Percentiles rank a stretch among this genome's conserved stretches.
Evolutionary conservation across 352 stramenopile species (phyloP).

Genomic region (Hyaloperonospora arabidopsidis): DNA sequence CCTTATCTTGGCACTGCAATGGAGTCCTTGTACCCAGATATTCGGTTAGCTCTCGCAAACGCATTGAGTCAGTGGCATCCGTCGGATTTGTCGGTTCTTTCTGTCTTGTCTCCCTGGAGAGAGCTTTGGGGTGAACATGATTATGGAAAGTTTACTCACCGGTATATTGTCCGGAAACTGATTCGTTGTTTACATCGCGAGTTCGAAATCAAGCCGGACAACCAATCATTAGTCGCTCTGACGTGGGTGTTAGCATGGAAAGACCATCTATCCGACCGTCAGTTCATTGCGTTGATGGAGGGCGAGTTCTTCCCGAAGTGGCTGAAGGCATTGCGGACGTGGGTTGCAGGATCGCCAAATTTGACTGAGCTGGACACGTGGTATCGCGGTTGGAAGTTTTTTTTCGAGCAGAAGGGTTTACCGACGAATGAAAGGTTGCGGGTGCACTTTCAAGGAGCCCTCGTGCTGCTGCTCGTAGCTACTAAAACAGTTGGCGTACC

Average conservation of each 20-base stretch:
- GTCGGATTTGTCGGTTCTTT: conserved; percentile 55
- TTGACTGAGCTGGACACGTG: conserved; percentile 68
- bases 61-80: conserved; percentile 78
- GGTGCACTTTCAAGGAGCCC: conserved; percentile 69
- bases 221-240: conserved; percentile 59
- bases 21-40: conserved; percentile 54
- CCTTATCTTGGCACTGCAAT: conserved; percentile 38
- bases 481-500: conserved; percentile 15
- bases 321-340: conserved; percentile 76
- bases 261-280: conserved; percentile 49
- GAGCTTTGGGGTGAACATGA: conserved; percentile 67
- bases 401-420: conserved; percentile 64
- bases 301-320: conserved; percentile 89
- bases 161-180: conserved; percentile 68
- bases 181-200: conserved; percentile 73
- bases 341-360: conserved; percentile 45
- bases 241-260: conserved; percentile 74
- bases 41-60: conserved; percentile 51
- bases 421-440: conserved; percentile 50
- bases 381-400: conserved; percentile 80
- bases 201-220: conserved; percentile 67
- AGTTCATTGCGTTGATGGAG: conserved; percentile 80
- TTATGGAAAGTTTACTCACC: conserved; percentile 80
- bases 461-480: conserved; percentile 59
- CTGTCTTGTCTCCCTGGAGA: conserved; percentile 62